Evolutionary conservation across 768 basidiomycete genomes (phyloP).

Genomic region (Mrakia gelida): DNA sequence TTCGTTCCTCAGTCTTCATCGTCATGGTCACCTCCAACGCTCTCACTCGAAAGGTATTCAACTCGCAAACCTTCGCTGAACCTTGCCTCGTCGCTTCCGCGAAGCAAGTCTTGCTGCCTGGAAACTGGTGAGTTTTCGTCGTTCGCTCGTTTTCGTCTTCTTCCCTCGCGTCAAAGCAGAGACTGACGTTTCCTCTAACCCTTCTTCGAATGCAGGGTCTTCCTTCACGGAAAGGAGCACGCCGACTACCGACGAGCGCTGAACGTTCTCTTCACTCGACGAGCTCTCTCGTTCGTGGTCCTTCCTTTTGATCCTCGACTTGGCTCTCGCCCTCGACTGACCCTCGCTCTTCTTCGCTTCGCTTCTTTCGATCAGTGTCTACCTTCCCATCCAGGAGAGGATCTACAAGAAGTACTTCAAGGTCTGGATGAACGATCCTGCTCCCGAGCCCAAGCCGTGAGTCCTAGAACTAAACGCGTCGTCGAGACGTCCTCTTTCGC

Average conservation of each 20-base stretch:
- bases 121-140: constrained; percentile 66
- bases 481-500: not conserved
- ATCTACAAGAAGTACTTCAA: constrained; percentile 72
- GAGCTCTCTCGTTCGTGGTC: constrained; percentile 70
- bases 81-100: constrained; percentile 91
- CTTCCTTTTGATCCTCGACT: not conserved
- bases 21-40: constrained; percentile 96
- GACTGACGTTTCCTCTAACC: no score
- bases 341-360: not conserved
- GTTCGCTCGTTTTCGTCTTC: not conserved
- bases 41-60: constrained; percentile 88
- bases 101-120: constrained; percentile 72
- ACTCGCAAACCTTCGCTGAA: constrained; percentile 86
- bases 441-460: constrained; percentile 50
- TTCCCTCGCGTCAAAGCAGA: not conserved
- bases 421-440: constrained; percentile 62
- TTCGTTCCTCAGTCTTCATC: constrained; percentile 66
- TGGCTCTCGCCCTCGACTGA: not conserved
- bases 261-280: constrained; percentile 88
- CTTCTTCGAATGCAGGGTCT: constrained; percentile 63
- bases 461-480: not conserved
- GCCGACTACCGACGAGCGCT: constrained; percentile 88
- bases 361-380: no score
- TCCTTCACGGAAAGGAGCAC: constrained; percentile 87
- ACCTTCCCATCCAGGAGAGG: constrained; percentile 74